Evolutionary conservation across 2,329 filamentous ascomycete species (phyloP).

Genomic region (Rhynchosporium agropyri): DNA sequence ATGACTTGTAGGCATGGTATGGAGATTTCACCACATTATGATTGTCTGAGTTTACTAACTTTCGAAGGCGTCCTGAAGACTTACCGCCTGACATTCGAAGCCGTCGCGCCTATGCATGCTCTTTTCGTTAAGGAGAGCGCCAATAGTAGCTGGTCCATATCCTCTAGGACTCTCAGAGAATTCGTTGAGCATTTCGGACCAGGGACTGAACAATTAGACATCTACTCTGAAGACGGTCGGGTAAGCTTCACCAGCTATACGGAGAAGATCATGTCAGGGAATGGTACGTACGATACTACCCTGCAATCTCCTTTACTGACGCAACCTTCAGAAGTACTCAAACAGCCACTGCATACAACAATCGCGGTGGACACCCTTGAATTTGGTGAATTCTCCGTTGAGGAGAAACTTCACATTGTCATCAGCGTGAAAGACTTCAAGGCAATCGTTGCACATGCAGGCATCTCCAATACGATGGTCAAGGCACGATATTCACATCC

Average conservation of each 20-base stretch:
- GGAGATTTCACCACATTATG: constrained; percentile 42
- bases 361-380: constrained; percentile 76
- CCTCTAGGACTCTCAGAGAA: constrained; percentile 70
- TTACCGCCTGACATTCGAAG: constrained; percentile 75
- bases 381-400: constrained; percentile 73
- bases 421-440: constrained; percentile 84
- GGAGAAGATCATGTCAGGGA: constrained; percentile 73
- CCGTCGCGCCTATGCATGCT: constrained; percentile 73
- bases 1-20: constrained; percentile 73
- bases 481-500: constrained; percentile 72
- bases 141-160: constrained; percentile 71
- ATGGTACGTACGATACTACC: constrained; percentile 48
- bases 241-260: constrained; percentile 81
- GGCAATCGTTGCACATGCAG: constrained; percentile 75
- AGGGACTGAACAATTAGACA: constrained; percentile 78
- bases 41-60: not conserved
- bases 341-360: constrained; percentile 79
- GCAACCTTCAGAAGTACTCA: constrained; percentile 63
- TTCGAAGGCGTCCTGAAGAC: constrained; percentile 70
- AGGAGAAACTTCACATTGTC: constrained; percentile 76
- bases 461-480: constrained; percentile 66
- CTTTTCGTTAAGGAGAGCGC: constrained; percentile 70
- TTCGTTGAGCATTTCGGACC: constrained; percentile 81
- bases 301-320: constrained; percentile 3
- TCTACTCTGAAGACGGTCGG: constrained; percentile 69